Conservation (phyloP, 192 early-diverging fungal species). For the Phycomyces nitens region DNA sequence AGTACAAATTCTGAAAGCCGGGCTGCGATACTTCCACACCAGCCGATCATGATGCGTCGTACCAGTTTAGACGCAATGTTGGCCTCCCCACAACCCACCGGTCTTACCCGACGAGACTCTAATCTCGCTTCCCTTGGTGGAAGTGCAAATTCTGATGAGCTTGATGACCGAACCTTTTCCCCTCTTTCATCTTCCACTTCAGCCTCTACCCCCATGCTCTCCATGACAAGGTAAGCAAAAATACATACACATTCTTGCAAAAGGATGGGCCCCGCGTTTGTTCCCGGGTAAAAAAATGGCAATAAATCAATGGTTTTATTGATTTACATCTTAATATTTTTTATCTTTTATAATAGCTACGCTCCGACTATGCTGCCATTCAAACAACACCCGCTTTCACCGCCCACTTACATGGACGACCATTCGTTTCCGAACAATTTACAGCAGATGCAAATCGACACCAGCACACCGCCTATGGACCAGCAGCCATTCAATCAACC, state of each 20-base stretch:
- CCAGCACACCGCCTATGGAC: background rate
- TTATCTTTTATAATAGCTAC: background rate
- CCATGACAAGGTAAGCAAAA: background rate
- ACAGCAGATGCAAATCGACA: background rate
- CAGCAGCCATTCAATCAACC: background rate
- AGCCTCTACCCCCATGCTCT: background rate
- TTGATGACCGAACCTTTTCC: conserved; percentile 3
- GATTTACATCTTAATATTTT: background rate
- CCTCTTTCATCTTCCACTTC: background rate
- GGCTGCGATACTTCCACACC: too few relatives aligned
- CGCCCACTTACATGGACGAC: background rate
- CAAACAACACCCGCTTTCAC: conserved; percentile 2
- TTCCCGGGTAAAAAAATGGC: too few relatives aligned
- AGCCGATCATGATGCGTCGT: conserved; percentile 2
- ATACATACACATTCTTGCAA: too few relatives aligned
- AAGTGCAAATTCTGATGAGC: conserved; percentile 21
- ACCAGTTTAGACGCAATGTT: background rate
- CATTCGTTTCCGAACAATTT: conserved; percentile 1
- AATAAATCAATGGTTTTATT: background rate
- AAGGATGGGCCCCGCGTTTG: too few relatives aligned
- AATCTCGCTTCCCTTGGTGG: conserved; percentile 16
- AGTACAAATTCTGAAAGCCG: too few relatives aligned
- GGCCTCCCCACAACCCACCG: too few relatives aligned
- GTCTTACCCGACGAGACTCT: conserved; percentile 15
- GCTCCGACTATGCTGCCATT: background rate